These are phyloP conservation scores for Handroanthus guayacan DNA, from an alignment of 257 asterid genomes.

Conservation along the genomic window DNA sequence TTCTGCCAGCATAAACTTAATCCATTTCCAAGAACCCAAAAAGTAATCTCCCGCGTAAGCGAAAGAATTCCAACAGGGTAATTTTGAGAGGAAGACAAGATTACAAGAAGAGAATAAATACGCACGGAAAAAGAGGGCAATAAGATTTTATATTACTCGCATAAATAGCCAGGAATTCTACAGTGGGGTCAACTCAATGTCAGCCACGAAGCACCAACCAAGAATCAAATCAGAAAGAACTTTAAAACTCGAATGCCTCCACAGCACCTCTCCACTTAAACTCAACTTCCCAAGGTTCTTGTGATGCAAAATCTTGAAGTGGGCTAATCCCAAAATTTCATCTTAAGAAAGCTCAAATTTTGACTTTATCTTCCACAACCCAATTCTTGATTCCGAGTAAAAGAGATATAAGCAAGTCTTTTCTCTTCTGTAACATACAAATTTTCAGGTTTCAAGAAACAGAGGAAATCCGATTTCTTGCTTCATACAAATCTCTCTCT, in stretches of 20 bases:
- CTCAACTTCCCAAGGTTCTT: slow-evolving; percentile 21
- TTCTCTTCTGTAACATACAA: background rate
- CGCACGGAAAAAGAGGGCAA: slow-evolving; percentile 2
- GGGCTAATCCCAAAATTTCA: slow-evolving; percentile 29
- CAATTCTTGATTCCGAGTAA: slow-evolving; percentile 30
- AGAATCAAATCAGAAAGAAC: slow-evolving; percentile 15
- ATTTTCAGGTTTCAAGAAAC: slow-evolving; percentile 33
- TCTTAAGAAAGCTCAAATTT: background rate
- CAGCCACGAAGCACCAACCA: slow-evolving; percentile 46
- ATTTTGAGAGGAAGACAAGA: slow-evolving; percentile 6
- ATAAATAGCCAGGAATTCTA: slow-evolving; percentile 39
- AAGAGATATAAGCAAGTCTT: background rate
- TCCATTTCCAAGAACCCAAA: slow-evolving; percentile 27
- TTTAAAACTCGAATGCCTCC: slow-evolving; percentile 29
- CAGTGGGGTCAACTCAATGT: slow-evolving; percentile 52
- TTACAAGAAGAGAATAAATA: slow-evolving; percentile 1
- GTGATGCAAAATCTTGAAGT: slow-evolving; percentile 21
- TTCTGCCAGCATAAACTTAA: slow-evolving; percentile 32
- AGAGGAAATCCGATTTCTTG: slow-evolving; percentile 3
- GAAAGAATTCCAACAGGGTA: slow-evolving; percentile 6
- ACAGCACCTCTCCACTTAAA: slow-evolving; percentile 1
- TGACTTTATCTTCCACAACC: slow-evolving; percentile 24
- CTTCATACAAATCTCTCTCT: background rate
- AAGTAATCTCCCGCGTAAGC: background rate
- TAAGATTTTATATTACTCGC: slow-evolving; percentile 20